Evolutionary conservation across 75 land plant species (phyloP), one percentile per base, ranked within the genome.

Genomic region (Isoetes taiwanensis): DNA sequence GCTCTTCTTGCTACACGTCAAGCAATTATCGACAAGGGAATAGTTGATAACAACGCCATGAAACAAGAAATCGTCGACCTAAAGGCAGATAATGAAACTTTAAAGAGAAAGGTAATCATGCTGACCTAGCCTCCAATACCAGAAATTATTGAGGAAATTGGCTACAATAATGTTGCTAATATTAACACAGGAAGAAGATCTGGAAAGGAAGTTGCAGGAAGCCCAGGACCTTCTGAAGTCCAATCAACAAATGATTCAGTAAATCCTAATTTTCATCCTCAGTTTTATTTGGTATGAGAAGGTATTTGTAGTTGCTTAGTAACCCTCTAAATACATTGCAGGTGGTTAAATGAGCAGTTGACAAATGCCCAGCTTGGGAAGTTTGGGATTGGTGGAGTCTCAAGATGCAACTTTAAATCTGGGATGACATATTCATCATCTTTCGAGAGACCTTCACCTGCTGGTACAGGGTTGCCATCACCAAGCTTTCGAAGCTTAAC

Each of bases 191-290:
- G 37, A 39, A 4, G 69, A 64, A 28, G 74, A 71, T 25, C 30
- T 71, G 54, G 37, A 40, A 11, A 31, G 34, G 20, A 71, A 71
- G 53, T 23, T 71, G 38, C 57, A 71, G 12, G 74, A 71, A 25
- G 42, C 74, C 2, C 74, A 71, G 54, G 67, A 65, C 16, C 48
- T 53, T 38, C 68, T 58, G 30, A 57, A 65, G 43, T 71, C 74
- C 24, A 71, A 71, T 52, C 74, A 71, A 24, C 68, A 71, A 58
- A 71, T 71, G 74, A 71, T 65, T n/a, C 74, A 71, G 74, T 71
- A 52, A 52, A 68, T 52, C 24, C 20, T n/a, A n/a, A n/a, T n/a
- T n/a, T n/a, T n/a, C n/a, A n/a, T n/a, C n/a, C n/a, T n/a, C n/a
- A n/a, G n/a, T n/a, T n/a, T n/a, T n/a, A n/a, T n/a, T n/a, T n/a